Conservation (phyloP, 1,284 basidiomycete genomes). For the Mycosarcoma mackinlayi region DNA sequence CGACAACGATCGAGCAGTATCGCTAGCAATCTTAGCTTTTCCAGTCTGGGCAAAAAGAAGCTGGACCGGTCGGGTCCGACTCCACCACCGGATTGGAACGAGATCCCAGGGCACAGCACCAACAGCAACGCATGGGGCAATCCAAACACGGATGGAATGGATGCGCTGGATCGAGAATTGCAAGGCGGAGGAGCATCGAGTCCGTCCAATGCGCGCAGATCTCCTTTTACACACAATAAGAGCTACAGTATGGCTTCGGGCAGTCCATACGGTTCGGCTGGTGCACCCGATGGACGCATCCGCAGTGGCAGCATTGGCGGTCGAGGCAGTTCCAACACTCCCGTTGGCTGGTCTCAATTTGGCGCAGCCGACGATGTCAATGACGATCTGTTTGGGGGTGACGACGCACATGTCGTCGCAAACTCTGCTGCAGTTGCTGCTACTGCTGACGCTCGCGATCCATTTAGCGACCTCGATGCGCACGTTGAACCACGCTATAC, state of each 20-base stretch:
- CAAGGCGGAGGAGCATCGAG: constrained; percentile 35
- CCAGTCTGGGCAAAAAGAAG: constrained; percentile 36
- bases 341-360: constrained; percentile 44
- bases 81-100: constrained; percentile 40
- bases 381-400: constrained; percentile 26
- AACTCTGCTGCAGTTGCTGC: background rate
- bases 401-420: background rate
- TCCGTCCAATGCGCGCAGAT: constrained; percentile 17
- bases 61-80: constrained; percentile 35
- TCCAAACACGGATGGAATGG: constrained; percentile 33
- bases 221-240: constrained; percentile 19
- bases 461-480: constrained; percentile 28
- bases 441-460: constrained; percentile 23
- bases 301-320: constrained; percentile 24
- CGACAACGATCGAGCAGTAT: constrained; percentile 38
- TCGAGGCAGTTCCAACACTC: constrained; percentile 24
- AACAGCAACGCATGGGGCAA: constrained; percentile 21
- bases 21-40: constrained; percentile 41
- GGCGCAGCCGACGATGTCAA: constrained; percentile 17
- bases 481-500: constrained; percentile 7
- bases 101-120: constrained; percentile 37
- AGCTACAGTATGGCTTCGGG: constrained; percentile 13
- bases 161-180: constrained; percentile 59
- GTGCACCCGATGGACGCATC: constrained; percentile 8
- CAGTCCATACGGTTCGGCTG: background rate